These are phyloP conservation scores for Tricholoma flavovirens DNA, from an alignment of 768 basidiomycete genomes.

Conservation along the genomic window DNA sequence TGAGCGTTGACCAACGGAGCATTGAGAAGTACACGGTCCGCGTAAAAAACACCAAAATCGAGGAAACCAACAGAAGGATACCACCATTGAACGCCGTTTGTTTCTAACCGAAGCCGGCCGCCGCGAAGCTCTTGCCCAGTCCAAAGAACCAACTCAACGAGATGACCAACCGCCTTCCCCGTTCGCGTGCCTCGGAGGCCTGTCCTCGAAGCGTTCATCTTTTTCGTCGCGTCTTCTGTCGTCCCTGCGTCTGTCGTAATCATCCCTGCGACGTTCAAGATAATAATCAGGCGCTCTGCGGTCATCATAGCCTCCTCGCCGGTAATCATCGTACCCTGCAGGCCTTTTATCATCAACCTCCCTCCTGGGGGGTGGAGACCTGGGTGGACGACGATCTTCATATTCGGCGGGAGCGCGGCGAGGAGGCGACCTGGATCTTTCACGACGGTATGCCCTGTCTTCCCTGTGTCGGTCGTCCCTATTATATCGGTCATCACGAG, in stretches of 20 bases:
- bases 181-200: slow-evolving; percentile 66
- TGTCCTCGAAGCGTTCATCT: slow-evolving; percentile 76
- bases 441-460: slow-evolving; percentile 58
- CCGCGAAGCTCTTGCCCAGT: slow-evolving; percentile 16
- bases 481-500: slow-evolving; percentile 51
- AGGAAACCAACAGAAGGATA: slow-evolving; percentile 43
- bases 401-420: slow-evolving; percentile 52
- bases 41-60: slow-evolving; percentile 48
- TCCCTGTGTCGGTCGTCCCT: slow-evolving; percentile 56
- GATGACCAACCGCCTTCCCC: slow-evolving; percentile 68
- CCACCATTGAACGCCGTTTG: slow-evolving; percentile 35
- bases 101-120: slow-evolving; percentile 31
- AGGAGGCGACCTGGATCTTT: slow-evolving; percentile 78
- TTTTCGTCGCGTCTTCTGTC: slow-evolving; percentile 80
- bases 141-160: slow-evolving; percentile 46
- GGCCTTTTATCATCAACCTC: slow-evolving; percentile 81
- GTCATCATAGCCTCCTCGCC: slow-evolving; percentile 80
- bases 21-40: slow-evolving; percentile 42
- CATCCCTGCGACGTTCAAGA: slow-evolving; percentile 86
- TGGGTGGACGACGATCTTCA: slow-evolving; percentile 67
- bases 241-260: slow-evolving; percentile 61
- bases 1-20: slow-evolving; percentile 38
- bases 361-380: slow-evolving; percentile 78
- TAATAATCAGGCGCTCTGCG: slow-evolving; percentile 79
- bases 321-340: slow-evolving; percentile 90